Base-by-base conservation (phyloP, 164 flowering plant species). In the Stephania yunnanensis region DNA sequence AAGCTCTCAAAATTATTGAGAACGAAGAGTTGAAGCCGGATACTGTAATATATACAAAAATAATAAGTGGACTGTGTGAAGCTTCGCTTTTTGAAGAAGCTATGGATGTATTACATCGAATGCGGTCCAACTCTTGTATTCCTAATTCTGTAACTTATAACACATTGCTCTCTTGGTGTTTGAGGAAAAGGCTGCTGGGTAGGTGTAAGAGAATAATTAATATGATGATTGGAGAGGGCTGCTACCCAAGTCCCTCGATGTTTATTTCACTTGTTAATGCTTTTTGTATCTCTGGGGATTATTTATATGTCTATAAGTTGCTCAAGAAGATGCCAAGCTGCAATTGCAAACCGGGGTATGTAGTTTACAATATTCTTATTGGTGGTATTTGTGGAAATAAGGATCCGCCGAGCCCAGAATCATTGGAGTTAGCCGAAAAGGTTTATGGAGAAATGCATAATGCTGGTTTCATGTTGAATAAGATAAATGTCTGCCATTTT, bases 11-110 rank as follows among this genome's bases (percentile, higher is more conserved):
- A 44, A 81, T 93, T 80, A 83, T 91, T 46, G 95, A 91, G 77
- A 87, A 84, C 79, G 97, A 91, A 78, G 92, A 90, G 20, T 84
- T 85, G 77, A 84, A 73, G 29, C 89, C 92, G 12, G 86, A 90
- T 79, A 86, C 97, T 9, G 81, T 83, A 45, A 79, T 93, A 64
- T 95, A 89, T 67, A 95, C 89, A 1, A 84, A 84, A 77, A 93
- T 95, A 95, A 90, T 95, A 71, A 82, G 87, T 65, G 98, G 97
- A 55, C 83, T 95, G 79, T 92, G 97, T 86, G 97, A 93, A 82
- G 95, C 93, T 81, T 93, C 97, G 1, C 87, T 88, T 84, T 89
- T 92, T 84, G 94, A 90, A 72, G 98, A 90, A 83, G 98, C 97
- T 76, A 87, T 93, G 92, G 86, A 87, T 50, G 78, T 95, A 42